Conservation (phyloP, 768 basidiomycete species). For the Cyathus striatus region DNA sequence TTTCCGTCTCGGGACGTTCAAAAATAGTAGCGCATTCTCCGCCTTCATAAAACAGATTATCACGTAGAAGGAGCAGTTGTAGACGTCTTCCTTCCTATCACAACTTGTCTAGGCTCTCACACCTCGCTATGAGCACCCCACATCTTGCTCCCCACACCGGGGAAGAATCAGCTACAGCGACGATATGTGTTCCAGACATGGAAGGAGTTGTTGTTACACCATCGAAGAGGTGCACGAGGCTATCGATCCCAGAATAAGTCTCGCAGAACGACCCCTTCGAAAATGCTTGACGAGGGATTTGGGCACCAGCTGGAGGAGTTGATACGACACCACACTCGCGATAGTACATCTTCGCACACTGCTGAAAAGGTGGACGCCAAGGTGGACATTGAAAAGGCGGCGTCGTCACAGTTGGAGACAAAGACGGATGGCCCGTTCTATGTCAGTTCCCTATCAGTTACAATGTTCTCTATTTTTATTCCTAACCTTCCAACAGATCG, state of each 20-base stretch:
- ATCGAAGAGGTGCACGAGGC: slow-evolving; percentile 23
- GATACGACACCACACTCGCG: slow-evolving; percentile 15
- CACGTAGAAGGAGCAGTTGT: too few species aligned
- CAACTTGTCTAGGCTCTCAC: too few species aligned
- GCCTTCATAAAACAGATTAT: too few species aligned
- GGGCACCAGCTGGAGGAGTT: slow-evolving; percentile 23
- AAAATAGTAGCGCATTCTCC: too few species aligned
- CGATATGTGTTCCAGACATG: slow-evolving; percentile 7
- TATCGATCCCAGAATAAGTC: slow-evolving; percentile 32
- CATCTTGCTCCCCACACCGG: too few species aligned
- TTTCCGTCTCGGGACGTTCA: too few species aligned
- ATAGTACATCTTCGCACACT: slow-evolving; percentile 1
- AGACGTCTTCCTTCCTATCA: too few species aligned
- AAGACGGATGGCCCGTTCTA: slow-evolving; percentile 11
- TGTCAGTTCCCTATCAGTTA: slow-evolving; percentile 5
- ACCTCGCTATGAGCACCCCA: too few species aligned
- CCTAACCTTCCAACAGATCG: slow-evolving; percentile 15
- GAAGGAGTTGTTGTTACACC: slow-evolving; percentile 21
- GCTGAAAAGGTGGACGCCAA: neutral
- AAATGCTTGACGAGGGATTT: slow-evolving; percentile 26
- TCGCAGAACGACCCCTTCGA: slow-evolving; percentile 21
- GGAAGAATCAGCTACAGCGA: slow-evolving; percentile 14
- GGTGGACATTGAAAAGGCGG: slow-evolving; percentile 1
- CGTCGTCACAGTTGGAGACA: neutral
- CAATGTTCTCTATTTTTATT: neutral